Evolutionary conservation across 306 rosid genomes (phyloP), one percentile per base, ranked within the genome.

Genomic region (Glycine soja): DNA sequence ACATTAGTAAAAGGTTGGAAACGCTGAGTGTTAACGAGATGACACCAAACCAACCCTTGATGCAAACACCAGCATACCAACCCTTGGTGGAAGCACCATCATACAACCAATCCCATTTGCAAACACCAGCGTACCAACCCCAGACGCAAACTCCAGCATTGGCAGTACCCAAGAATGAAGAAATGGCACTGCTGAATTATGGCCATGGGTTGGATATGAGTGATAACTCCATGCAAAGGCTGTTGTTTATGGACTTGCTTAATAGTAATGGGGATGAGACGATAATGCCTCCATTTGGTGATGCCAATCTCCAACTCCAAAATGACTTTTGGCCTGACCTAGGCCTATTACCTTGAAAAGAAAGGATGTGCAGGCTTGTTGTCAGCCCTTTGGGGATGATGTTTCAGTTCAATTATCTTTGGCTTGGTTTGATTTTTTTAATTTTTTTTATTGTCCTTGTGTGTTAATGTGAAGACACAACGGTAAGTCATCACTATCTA

Each of bases 241-340:
- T 59, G 14, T 58, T 54, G 66, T 76, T 67, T 7, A 50, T 50
- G 78, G 73, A 82, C 3, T 5, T 69, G 67, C 63, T 82, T 65
- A 69, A 48, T 40, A 51, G 78, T 7, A 18, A 54, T 78, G 67
- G 67, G 15, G 50, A 36, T 38, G 76, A 81, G 68, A 68, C 74
- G 2, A 11, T 30, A 24, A 24, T 69, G 77, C 45, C 78, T 57
- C 64, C 1, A 40, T 76, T 36, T 13, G 86, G 74, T 14, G 82
- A 61, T 10, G 65, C 9, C 61, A 48, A 38, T 13, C 57, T 51
- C 16, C 57, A 13, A 51, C 57, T 51, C 10, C 66, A 65, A 7
- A 59, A 12, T 70, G 68, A 67, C 8, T 76, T 36, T 36, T 36
- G 40, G 40, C 40, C 40, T 36, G 40, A 36, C 40, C 5, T 36